Evolutionary conservation across 2,329 filamentous ascomycete species (phyloP), one percentile per base, ranked within the genome.

Genomic region (Basipetospora chlamydospora): DNA sequence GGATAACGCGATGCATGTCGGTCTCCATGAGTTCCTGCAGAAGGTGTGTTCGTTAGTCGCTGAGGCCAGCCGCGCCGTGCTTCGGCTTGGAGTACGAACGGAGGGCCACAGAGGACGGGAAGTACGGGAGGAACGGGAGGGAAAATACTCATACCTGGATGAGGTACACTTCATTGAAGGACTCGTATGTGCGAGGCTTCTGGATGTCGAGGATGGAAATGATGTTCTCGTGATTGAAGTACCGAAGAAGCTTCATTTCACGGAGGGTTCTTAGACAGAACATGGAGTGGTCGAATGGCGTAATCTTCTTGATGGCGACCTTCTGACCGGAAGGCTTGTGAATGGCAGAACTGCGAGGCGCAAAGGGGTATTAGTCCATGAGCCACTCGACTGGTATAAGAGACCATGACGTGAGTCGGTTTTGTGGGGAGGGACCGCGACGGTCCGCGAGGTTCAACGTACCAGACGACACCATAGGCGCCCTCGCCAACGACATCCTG

Each of bases 141-240:
- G n/a, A n/a, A n/a, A n/a, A n/a, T n/a, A n/a, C n/a, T 26, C 65
- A 39, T 66, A 94, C 87, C 69, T 96, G 90, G 49, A 98, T 96
- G 49, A 98, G 77, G 58, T 98, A 98, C 43, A 98, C 90, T 61
- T 98, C 90, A 39, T 87, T 87, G 61, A 98, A 98, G 36, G 77
- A 80, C 55, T 96, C 88, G 54, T 92, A 96, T 66, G 81, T 93
- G 51, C 88, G 75, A 28, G 90, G 90, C 66, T 95, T 94, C 64
- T 98, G 90, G 49, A 98, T 98, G 58, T 98, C 90, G 48, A 98
- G 77, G 50, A 98, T 98, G 36, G 87, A 96, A 56, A 98, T 98
- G 65, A 98, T 96, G 63, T 98, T 98, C 64, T 98, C 90, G 57
- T 98, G 90, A 64, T 96, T 98, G 69, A 98, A 98, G 64, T 98